Percentiles rank a stretch among this genome's conserved stretches.
phyloP scores from a whole-genome alignment of 2,329 filamentous ascomycete genomes.

The Bipolaris gigantea region DNA sequence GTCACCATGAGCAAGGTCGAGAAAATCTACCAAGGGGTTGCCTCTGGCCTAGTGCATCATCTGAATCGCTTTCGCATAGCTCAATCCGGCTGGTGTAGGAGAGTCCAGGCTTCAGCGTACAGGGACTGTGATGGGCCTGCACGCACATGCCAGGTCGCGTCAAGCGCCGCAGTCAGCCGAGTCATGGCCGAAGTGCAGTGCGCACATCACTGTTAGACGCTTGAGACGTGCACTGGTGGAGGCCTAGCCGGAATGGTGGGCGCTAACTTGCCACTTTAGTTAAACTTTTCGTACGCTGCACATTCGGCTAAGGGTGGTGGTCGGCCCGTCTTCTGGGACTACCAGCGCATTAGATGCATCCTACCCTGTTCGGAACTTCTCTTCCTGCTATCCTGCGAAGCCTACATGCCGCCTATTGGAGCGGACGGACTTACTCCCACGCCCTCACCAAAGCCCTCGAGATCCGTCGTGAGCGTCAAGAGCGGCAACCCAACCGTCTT shows the following conservation, averaged over 20 bases:
- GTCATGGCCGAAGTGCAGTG: conserved; percentile 32
- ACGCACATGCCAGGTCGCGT: conserved; percentile 21
- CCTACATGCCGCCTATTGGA: conserved; percentile 21
- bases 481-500: conserved; percentile 19
- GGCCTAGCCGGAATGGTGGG: conserved; percentile 22
- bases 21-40: conserved; percentile 27
- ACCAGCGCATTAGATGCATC: conserved; percentile 17
- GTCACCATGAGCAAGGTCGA: conserved; percentile 29
- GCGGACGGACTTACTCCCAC: conserved; percentile 25
- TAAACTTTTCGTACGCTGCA: conserved; percentile 23
- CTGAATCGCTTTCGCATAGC: conserved; percentile 34
- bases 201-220: conserved; percentile 23
- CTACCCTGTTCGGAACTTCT: conserved; percentile 22
- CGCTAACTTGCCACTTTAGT: conserved; percentile 36
- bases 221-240: conserved; percentile 16
- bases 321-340: conserved; percentile 29
- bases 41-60: conserved; percentile 32
- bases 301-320: conserved; percentile 17
- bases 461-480: conserved; percentile 11
- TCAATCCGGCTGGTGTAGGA: conserved; percentile 36
- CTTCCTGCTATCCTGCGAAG: conserved; percentile 19
- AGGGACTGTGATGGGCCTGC: conserved; percentile 18
- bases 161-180: conserved; percentile 34
- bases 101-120: conserved; percentile 18
- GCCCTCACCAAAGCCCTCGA: conserved; percentile 1